A percentile compares a stretch with the other conserved stretches of the same genome.
These are phyloP conservation scores for Psilocybe mexicana DNA, from an alignment of 1,284 basidiomycete species.

Conservation along the genomic window DNA sequence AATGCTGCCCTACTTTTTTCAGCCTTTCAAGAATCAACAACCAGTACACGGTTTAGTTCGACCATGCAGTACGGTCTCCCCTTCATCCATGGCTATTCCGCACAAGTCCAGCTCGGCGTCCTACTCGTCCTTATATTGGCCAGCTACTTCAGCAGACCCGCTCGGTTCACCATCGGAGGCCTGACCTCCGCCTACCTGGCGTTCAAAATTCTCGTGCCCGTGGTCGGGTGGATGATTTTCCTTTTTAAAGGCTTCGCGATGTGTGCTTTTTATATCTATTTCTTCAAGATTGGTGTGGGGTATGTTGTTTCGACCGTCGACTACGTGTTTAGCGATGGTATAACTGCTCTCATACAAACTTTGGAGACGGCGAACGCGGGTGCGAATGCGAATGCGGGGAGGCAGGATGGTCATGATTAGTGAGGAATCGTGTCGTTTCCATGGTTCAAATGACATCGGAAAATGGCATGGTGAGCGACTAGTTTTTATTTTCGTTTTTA, in stretches of 20 bases:
- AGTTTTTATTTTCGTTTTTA: too few species aligned
- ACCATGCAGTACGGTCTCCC: slow-evolving; percentile 21
- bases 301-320: slow-evolving; percentile 11
- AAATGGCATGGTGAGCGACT: too few species aligned
- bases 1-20: too few species aligned
- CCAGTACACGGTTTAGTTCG: background rate
- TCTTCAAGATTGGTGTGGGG: slow-evolving; percentile 27
- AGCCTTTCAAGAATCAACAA: too few species aligned
- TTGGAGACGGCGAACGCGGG: slow-evolving; percentile 4
- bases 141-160: slow-evolving; percentile 37
- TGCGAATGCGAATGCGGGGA: background rate
- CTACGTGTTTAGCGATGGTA: slow-evolving; percentile 21
- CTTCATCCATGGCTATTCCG: slow-evolving; percentile 27
- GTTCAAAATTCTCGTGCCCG: slow-evolving; percentile 25
- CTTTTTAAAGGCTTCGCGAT: slow-evolving; percentile 35
- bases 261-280: slow-evolving; percentile 36
- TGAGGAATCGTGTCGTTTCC: too few species aligned
- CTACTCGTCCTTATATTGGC: slow-evolving; percentile 29
- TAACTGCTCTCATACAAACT: slow-evolving; percentile 13
- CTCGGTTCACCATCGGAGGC: slow-evolving; percentile 25
- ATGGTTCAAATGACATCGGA: too few species aligned
- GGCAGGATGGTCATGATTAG: background rate
- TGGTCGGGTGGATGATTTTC: slow-evolving; percentile 23
- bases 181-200: slow-evolving; percentile 24
- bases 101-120: slow-evolving; percentile 26